Evolutionary conservation across 1,284 basidiomycete species (phyloP).

Genomic region (Xerocomus nothofagi): DNA sequence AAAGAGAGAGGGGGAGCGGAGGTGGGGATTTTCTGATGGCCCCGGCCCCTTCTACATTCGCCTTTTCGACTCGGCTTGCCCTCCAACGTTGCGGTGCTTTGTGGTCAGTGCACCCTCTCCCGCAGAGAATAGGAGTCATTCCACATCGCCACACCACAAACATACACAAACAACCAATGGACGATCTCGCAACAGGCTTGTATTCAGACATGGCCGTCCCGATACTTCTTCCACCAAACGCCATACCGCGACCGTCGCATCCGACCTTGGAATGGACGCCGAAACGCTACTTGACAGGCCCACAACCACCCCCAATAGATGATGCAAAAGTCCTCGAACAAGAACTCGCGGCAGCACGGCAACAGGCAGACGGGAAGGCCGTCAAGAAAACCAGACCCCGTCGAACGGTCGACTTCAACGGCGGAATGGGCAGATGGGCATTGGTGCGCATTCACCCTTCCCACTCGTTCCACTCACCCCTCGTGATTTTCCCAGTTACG

Average conservation of each 20-base stretch:
- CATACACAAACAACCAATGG: background rate
- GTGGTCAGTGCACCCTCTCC: slow-evolving; percentile 20
- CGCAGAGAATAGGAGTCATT: background rate
- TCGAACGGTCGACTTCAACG: slow-evolving; percentile 93
- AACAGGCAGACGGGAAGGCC: slow-evolving; percentile 69
- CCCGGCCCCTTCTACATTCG: too few relatives aligned
- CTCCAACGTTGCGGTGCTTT: slow-evolving; percentile 24
- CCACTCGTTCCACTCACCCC: background rate
- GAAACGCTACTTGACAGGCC: slow-evolving; percentile 46
- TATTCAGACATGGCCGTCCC: slow-evolving; percentile 24
- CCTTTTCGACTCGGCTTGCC: slow-evolving; percentile 16
- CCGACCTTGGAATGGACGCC: slow-evolving; percentile 57
- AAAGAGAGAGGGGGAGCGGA: slow-evolving; percentile 15
- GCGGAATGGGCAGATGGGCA: slow-evolving; percentile 80
- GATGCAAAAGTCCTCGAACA: slow-evolving; percentile 72
- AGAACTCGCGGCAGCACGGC: slow-evolving; percentile 71
- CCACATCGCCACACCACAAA: slow-evolving; percentile 12
- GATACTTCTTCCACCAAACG: slow-evolving; percentile 43
- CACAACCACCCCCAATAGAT: slow-evolving; percentile 75
- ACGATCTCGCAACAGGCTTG: background rate
- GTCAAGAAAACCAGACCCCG: slow-evolving; percentile 91
- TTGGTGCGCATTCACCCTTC: slow-evolving; percentile 48
- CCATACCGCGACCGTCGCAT: slow-evolving; percentile 36
- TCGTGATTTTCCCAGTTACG: slow-evolving; percentile 50
- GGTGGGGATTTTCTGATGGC: slow-evolving; percentile 2